Percentiles rank a stretch among this genome's conserved stretches.
phyloP scores from a whole-genome alignment of 805 yeast species.

The Wickerhamomyces chambardii region DNA sequence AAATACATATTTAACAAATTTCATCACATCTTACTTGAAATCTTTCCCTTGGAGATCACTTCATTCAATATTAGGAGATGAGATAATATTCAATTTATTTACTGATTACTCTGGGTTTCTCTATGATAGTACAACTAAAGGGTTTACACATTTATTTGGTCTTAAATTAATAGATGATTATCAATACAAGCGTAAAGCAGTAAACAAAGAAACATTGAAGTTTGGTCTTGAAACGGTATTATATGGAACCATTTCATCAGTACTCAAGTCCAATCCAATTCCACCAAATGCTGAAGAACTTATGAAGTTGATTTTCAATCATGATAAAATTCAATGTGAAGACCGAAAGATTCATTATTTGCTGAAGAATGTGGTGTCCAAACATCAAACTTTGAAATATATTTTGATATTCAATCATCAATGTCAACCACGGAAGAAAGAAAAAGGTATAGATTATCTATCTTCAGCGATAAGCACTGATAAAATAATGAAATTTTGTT shows the following conservation, averaged over 20 bases:
- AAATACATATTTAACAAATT: slow-evolving; percentile 25
- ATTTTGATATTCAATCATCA: slow-evolving; percentile 25
- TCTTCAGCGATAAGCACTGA: slow-evolving; percentile 21
- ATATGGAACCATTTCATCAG: not conserved
- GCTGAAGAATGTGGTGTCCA: slow-evolving; percentile 13
- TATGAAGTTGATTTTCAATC: slow-evolving; percentile 6
- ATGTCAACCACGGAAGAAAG: slow-evolving; percentile 17
- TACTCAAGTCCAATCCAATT: slow-evolving; percentile 9
- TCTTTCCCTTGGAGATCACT: slow-evolving; percentile 31
- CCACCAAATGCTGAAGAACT: slow-evolving; percentile 1
- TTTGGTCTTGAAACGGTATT: slow-evolving; percentile 1
- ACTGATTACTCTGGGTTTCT: slow-evolving; percentile 4
- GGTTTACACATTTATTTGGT: not conserved
- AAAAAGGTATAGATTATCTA: slow-evolving; percentile 18
- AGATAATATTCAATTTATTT: slow-evolving; percentile 5
- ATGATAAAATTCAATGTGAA: slow-evolving; percentile 12
- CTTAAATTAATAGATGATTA: not conserved
- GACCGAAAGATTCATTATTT: no score
- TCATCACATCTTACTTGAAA: slow-evolving; percentile 31
- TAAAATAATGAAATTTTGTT: slow-evolving; percentile 32
- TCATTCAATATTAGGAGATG: slow-evolving; percentile 5
- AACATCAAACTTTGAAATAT: slow-evolving; percentile 26
- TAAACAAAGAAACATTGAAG: no score
- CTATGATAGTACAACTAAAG: not conserved
- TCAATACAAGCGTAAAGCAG: no score